Evolutionary conservation across 352 stramenopile species (phyloP).

Genomic region (Globisporangium lucens): DNA sequence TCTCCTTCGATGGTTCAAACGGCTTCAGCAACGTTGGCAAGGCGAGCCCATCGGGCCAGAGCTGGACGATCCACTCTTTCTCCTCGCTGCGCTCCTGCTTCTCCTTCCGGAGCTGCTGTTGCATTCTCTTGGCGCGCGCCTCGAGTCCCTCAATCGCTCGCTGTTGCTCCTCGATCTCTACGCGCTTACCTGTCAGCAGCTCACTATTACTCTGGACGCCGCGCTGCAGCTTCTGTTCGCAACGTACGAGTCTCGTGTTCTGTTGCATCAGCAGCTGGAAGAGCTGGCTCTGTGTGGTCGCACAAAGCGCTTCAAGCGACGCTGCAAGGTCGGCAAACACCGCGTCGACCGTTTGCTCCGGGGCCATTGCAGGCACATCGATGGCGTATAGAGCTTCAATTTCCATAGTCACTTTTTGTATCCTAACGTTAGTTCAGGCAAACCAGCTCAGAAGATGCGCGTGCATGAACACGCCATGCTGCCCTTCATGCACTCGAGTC

Average conservation of each 20-base stretch:
- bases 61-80: constrained; percentile 51
- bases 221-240: neutral
- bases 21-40: constrained; percentile 55
- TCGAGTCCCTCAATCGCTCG: constrained; percentile 12
- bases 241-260: neutral
- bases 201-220: neutral
- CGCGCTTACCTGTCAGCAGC: neutral
- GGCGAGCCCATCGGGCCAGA: constrained; percentile 61
- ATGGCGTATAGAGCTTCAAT: neutral
- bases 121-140: constrained; percentile 18
- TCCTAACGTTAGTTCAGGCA: neutral
- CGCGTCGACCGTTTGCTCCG: neutral
- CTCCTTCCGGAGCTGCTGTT: constrained; percentile 30
- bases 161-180: neutral
- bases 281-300: constrained; percentile 6
- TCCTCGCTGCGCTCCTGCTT: constrained; percentile 49
- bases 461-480: neutral
- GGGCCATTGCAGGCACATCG: neutral
- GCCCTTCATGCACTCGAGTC: no score
- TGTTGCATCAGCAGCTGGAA: neutral
- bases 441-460: neutral
- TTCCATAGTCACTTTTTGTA: neutral
- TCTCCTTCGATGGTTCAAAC: constrained; percentile 19
- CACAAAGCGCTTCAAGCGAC: neutral
- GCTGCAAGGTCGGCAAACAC: neutral